Percentiles rank a stretch among this genome's conserved stretches.
Conservation (phyloP, 495 filamentous ascomycete species). For the Tuber microsphaerosporum region DNA sequence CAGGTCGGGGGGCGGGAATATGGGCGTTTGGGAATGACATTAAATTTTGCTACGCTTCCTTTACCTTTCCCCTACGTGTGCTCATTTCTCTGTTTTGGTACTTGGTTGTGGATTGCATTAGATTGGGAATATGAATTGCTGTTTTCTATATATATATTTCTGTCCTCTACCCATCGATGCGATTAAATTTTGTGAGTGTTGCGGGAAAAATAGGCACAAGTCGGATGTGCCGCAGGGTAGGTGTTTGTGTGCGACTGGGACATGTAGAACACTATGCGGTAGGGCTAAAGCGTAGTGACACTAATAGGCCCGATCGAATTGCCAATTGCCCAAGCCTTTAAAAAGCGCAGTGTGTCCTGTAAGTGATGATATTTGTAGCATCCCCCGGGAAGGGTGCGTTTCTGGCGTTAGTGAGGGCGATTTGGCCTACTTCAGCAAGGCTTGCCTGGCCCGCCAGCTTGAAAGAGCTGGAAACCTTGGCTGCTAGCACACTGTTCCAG, state of each 20-base stretch:
- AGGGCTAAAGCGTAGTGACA: neutral
- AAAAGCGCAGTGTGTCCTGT: neutral
- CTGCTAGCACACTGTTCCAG: neutral
- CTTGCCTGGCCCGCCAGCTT: neutral
- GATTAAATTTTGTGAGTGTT: constrained; percentile 5
- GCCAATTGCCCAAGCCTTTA: neutral
- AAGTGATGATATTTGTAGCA: neutral
- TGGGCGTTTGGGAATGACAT: neutral
- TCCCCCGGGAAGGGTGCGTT: neutral
- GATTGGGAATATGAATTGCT: neutral
- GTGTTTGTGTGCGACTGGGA: neutral
- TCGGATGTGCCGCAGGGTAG: neutral
- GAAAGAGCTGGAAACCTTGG: neutral
- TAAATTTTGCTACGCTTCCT: constrained; percentile 1
- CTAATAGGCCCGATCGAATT: neutral
- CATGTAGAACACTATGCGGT: neutral
- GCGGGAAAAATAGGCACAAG: neutral
- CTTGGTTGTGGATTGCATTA: constrained; percentile 5
- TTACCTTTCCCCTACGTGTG: constrained; percentile 11
- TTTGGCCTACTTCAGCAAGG: neutral
- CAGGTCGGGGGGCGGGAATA: neutral
- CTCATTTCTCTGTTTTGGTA: constrained; percentile 10
- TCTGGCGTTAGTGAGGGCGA: neutral
- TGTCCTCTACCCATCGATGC: neutral
- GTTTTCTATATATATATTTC: neutral